phyloP scores from a whole-genome alignment of 768 basidiomycete genomes.

The Leccinum imitatum region DNA sequence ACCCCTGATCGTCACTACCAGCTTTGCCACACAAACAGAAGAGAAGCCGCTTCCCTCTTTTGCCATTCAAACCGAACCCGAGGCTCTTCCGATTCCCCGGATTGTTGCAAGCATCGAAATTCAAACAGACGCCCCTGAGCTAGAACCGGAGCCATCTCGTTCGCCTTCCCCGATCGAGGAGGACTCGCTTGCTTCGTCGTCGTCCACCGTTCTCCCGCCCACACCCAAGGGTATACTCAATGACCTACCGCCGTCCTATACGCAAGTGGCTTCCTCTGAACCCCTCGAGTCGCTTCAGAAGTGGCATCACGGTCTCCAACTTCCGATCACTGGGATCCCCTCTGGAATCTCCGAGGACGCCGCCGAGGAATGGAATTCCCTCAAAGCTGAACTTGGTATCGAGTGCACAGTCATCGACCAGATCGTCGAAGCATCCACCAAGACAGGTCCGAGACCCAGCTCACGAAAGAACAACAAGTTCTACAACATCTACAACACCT shows the following conservation, averaged over 20 bases:
- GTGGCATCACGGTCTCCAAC: conserved; percentile 62
- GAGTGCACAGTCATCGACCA: conserved; percentile 78
- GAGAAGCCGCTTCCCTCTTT: conserved; percentile 21
- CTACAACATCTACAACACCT: conserved; percentile 87
- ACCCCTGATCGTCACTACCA: conserved; percentile 44
- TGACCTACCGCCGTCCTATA: conserved; percentile 77
- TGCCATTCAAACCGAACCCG: conserved; percentile 41
- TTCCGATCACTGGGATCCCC: conserved; percentile 42
- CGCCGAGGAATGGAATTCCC: conserved; percentile 72
- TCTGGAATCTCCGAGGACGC: conserved; percentile 67
- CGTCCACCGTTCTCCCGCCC: conserved; percentile 69
- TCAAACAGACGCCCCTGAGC: conserved; percentile 55
- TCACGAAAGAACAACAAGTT: conserved; percentile 54
- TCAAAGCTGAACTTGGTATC: conserved; percentile 78
- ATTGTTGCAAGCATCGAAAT: conserved; percentile 52
- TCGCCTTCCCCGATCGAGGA: conserved; percentile 46
- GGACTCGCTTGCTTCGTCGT: conserved; percentile 68
- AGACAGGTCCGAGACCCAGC: conserved; percentile 33
- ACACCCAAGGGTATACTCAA: conserved; percentile 54
- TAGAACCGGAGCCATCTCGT: conserved; percentile 35
- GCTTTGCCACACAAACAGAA: conserved; percentile 62
- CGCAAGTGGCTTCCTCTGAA: conserved; percentile 51
- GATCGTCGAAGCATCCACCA: conserved; percentile 45
- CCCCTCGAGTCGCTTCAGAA: conserved; percentile 62
- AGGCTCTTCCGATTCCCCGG: conserved; percentile 31